phyloP scores from a whole-genome alignment of 1,284 basidiomycete genomes.

The Coriolopsis trogii region DNA sequence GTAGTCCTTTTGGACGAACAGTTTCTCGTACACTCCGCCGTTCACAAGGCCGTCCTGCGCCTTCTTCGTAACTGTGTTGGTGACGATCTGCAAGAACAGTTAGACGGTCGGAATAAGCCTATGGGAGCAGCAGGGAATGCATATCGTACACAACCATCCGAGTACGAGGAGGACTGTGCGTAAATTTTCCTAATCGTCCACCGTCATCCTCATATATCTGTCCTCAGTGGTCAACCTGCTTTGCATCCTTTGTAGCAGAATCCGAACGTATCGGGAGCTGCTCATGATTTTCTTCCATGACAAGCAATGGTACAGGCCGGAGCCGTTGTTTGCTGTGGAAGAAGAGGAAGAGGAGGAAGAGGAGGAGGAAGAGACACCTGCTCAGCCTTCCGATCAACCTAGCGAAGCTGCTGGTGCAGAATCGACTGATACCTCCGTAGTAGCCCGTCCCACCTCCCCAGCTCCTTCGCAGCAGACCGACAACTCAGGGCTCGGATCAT shows the following conservation, averaged over 20 bases:
- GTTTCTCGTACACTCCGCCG: slow-evolving; percentile 88
- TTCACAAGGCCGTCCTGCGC: slow-evolving; percentile 86
- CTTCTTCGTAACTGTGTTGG: slow-evolving; percentile 89
- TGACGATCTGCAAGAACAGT: slow-evolving; percentile 84
- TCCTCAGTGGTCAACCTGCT: slow-evolving; percentile 90
- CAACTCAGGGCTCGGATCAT: slow-evolving; percentile 50
- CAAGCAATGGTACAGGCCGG: slow-evolving; percentile 79
- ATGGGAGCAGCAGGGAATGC: slow-evolving; percentile 82
- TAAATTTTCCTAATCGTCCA: too few relatives aligned
- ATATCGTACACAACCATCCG: slow-evolving; percentile 70
- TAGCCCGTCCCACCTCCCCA: slow-evolving; percentile 54
- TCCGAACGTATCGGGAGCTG: slow-evolving; percentile 86
- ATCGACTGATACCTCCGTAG: too few relatives aligned
- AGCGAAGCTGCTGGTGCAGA: too few relatives aligned
- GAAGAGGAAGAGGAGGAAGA: slow-evolving; percentile 64
- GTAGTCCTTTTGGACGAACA: slow-evolving; percentile 88
- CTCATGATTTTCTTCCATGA: slow-evolving; percentile 97
- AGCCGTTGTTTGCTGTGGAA: slow-evolving; percentile 67
- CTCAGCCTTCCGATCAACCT: too few relatives aligned
- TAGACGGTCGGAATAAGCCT: slow-evolving; percentile 73
- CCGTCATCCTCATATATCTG: too few relatives aligned
- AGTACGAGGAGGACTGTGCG: slow-evolving; percentile 86
- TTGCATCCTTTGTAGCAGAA: slow-evolving; percentile 89
- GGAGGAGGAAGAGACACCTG: slow-evolving; percentile 53
- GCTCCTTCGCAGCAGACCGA: slow-evolving; percentile 62